Percentiles rank a stretch among this genome's conserved stretches.
Conservation (phyloP, 208 protist genomes). For the Leishmania arabica region DNA sequence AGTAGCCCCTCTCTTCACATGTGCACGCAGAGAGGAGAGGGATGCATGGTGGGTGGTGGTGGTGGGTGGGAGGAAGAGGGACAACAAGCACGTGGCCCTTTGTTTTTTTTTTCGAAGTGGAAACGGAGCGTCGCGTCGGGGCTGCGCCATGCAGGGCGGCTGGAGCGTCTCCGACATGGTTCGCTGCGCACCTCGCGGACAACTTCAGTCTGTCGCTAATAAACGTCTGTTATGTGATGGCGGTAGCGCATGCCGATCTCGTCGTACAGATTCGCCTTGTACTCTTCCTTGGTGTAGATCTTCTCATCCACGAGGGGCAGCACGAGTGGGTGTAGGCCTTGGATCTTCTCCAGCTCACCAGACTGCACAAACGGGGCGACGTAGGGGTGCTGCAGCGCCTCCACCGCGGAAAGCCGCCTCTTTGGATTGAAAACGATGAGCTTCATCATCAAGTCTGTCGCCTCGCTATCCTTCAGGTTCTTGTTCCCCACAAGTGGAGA, state of each 20-base stretch:
- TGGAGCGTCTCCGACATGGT: neutral
- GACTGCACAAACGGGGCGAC: conserved; percentile 66
- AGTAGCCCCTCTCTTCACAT: neutral
- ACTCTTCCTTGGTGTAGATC: conserved; percentile 65
- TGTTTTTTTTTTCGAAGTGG: neutral
- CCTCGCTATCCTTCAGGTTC: conserved; percentile 74
- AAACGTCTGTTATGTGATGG: conserved; percentile 29
- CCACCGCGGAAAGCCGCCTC: conserved; percentile 75
- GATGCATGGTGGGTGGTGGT: neutral
- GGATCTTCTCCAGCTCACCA: conserved; percentile 53
- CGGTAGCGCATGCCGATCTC: conserved; percentile 50
- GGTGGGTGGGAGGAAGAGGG: neutral
- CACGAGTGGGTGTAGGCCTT: conserved; percentile 36
- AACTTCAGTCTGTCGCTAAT: neutral
- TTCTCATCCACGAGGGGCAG: conserved; percentile 74
- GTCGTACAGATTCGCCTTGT: conserved; percentile 71
- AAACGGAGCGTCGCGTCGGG: neutral
- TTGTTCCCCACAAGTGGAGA: conserved; percentile 37
- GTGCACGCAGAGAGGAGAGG: neutral
- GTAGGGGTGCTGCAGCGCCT: conserved; percentile 92
- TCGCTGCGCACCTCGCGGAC: neutral
- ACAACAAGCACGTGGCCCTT: neutral
- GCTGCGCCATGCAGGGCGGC: neutral
- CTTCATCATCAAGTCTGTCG: conserved; percentile 82
- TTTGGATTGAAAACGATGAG: conserved; percentile 91